Evolutionary conservation across 1,284 basidiomycete species (phyloP), one percentile per base, ranked within the genome.

Genomic region (Grifola frondosa): DNA sequence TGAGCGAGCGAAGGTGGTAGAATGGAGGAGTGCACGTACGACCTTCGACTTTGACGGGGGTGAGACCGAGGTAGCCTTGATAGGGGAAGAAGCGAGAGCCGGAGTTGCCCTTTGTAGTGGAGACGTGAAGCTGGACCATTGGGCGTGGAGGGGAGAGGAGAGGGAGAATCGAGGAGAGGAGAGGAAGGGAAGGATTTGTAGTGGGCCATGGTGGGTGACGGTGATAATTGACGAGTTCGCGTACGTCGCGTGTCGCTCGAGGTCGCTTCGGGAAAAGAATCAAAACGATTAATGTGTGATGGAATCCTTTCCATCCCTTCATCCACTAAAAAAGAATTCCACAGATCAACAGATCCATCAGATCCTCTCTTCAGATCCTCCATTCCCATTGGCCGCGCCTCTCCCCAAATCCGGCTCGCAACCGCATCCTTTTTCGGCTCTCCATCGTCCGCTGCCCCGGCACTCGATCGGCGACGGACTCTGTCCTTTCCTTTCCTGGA

Each of bases 1-100:
- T 39, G 42, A 39, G 29, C 43, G 42, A 49, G 48, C 22, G 35
- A 37, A 43, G 40, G 30, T 40, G 48, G 40, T 44, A 35, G 44
- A 13, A 41, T 43, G 31, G 41, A 36, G 23, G 43, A 43, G 21
- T 44, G 37, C 26, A 75, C 80, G 54, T 53, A 82, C 84, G 64
- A 64, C 89, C 90, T 64, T 88, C 81, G 53, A 91, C 75, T 54
- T 77, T 78, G 65, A 92, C 71, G 52, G 86, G 81, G 28, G 86
- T 87, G 59, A 91, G 75, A 52, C 86, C 90, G 50, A 91, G 80
- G 65, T 81, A 84, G 60, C 89, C 90, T 44, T 70, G 66, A 71
- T 79, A 70, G 45, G 90, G 88, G 65, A 89, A 92, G 66, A 74
- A 83, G 47, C 81, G 76, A 46, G 78, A 71, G 50, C 77, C 81